These are phyloP conservation scores for Calonectria naviculata DNA, from an alignment of 2,329 filamentous ascomycete species.

Conservation along the genomic window DNA sequence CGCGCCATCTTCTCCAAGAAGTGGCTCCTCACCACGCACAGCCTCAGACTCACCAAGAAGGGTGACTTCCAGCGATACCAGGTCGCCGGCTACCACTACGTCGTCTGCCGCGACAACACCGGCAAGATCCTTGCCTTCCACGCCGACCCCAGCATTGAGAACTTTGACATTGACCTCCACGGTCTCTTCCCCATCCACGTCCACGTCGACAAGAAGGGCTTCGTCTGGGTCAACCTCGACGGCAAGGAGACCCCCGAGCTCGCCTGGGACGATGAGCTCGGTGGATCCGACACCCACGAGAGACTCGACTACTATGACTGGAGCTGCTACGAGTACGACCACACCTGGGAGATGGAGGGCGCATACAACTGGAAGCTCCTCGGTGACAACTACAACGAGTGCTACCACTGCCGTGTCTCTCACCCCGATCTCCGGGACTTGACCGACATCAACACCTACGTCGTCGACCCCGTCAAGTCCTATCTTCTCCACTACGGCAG, in stretches of 20 bases:
- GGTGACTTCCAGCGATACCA: constrained; percentile 68
- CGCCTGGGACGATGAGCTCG: constrained; percentile 62
- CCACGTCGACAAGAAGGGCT: constrained; percentile 62
- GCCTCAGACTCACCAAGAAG: constrained; percentile 57
- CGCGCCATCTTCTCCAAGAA: constrained; percentile 67
- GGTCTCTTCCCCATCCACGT: constrained; percentile 64
- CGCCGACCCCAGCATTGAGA: constrained; percentile 58
- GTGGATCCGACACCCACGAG: constrained; percentile 56
- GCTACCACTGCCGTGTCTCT: constrained; percentile 70
- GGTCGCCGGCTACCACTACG: constrained; percentile 65
- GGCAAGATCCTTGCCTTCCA: constrained; percentile 68
- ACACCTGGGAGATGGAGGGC: constrained; percentile 65
- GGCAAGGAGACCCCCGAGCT: constrained; percentile 54
- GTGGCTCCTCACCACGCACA: constrained; percentile 66
- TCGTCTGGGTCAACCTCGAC: constrained; percentile 69
- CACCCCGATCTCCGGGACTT: constrained; percentile 67
- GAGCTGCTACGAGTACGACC: constrained; percentile 65
- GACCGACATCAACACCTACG: constrained; percentile 66
- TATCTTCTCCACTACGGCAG: constrained; percentile 20
- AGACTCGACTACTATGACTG: constrained; percentile 58
- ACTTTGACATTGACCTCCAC: constrained; percentile 66
- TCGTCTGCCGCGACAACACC: constrained; percentile 51
- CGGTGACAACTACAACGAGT: constrained; percentile 74
- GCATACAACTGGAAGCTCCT: constrained; percentile 70
- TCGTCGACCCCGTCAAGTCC: constrained; percentile 43